These are phyloP conservation scores for Picochlorum sp. DNA, from an alignment of 139 green algal genomes.

Conservation along the genomic window DNA sequence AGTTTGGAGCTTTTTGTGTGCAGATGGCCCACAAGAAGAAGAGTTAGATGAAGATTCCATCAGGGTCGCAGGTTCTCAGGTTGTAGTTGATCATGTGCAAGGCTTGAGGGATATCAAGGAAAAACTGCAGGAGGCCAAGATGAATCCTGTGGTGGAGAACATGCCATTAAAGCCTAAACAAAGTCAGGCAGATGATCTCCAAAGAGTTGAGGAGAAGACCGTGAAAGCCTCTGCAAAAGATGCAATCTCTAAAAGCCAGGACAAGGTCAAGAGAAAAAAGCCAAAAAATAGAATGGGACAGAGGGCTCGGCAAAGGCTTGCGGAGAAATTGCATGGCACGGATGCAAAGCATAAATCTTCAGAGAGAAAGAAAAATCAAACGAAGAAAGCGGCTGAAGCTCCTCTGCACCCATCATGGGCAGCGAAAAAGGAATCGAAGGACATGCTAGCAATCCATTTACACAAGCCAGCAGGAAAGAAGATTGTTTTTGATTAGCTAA, in stretches of 20 bases:
- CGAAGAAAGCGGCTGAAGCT: neutral
- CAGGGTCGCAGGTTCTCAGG: neutral
- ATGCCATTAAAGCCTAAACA: no score
- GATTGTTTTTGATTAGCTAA: conserved; percentile 16
- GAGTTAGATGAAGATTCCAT: neutral
- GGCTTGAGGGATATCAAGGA: neutral
- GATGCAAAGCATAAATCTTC: neutral
- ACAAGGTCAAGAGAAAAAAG: conserved; percentile 5
- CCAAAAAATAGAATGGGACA: conserved; percentile 50
- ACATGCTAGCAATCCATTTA: neutral
- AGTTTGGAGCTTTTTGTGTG: neutral
- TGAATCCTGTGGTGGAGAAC: no score
- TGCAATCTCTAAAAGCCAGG: neutral
- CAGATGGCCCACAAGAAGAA: no score
- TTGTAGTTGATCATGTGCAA: neutral
- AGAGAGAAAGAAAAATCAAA: neutral
- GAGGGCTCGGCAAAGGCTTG: conserved; percentile 33
- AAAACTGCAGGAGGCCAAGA: neutral
- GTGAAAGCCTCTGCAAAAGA: neutral
- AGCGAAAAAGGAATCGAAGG: conserved; percentile 9
- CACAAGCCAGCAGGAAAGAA: conserved; percentile 13
- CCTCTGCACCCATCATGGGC: conserved; percentile 49
- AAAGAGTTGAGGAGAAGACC: neutral
- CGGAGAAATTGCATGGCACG: neutral
- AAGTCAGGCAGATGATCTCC: neutral